Base-by-base conservation (phyloP, 2,329 filamentous ascomycete genomes). In the Trichoderma atroviride region DNA sequence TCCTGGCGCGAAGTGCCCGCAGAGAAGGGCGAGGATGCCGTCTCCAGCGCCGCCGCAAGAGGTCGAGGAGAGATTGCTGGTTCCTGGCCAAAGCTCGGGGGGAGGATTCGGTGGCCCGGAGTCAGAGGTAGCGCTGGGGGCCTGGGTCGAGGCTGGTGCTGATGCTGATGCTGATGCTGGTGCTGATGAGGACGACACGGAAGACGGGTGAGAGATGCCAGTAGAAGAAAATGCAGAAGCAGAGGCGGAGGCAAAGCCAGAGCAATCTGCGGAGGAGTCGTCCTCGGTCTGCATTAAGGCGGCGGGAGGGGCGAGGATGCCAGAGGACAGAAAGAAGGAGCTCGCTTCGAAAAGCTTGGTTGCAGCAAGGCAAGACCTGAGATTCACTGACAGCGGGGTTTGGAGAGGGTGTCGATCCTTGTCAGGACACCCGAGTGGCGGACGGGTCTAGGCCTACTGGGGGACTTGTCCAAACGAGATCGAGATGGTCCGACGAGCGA, bases 211-310 rank as follows among this genome's bases (percentile, higher is more conserved):
- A 31, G 52, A 40, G 50, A 16, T n/a, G 33, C 33, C 22, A 56
- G 24, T 50, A 43, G 71, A 22, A 56, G 52, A 31, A n/a, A 29
- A 27, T 2, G 62, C 33, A 43, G 27, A 59, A 33, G 13, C 58
- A 58, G 72, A 62, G 37, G 66, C 56, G 68, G 71, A 62, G 59
- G 50, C 31, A 60, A 71, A 61, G 73, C 70, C 68, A 59, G 56
- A 70, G 37, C 58, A 50, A 62, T 70, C 61, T 56, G 58, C 66
- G 53, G 53, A 69, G 57, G 58, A 57, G 66, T 70, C 57, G 52
- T 68, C 72, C 70, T 56, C 70, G 70, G 75, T 73, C 72, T 75
- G 77, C 77, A 79, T 79, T 72, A 78, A 79, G 73, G 71, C 76
- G 75, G 74, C 74, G 59, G 43, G n/a, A 13, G 67, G 29, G 62